phyloP scores from a whole-genome alignment of 1,284 basidiomycete species.

The Chalciporus sp. region DNA sequence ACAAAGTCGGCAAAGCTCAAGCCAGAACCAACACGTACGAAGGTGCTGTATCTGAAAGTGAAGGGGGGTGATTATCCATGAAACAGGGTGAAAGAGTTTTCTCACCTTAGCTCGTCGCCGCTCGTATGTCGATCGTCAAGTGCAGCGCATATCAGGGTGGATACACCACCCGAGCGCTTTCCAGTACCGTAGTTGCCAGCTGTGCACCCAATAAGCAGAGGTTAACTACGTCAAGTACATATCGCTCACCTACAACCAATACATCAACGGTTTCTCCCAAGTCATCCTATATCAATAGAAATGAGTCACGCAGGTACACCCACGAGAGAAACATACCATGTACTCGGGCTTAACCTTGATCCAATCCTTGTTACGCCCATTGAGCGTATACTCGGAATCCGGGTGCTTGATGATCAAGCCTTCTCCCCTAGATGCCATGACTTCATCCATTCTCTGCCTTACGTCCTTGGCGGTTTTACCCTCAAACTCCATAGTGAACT shows the following conservation, averaged over 20 bases:
- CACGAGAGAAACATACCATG: constrained; percentile 56
- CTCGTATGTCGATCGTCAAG: constrained; percentile 63
- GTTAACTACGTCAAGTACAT: not conserved
- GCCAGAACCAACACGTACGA: constrained; percentile 87
- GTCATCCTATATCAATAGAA: constrained; percentile 60
- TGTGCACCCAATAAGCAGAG: constrained; percentile 27
- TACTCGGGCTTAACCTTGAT: constrained; percentile 95
- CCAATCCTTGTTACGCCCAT: constrained; percentile 88
- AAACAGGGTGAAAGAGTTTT: not conserved
- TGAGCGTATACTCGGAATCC: constrained; percentile 76
- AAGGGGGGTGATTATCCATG: not conserved
- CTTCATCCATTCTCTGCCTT: constrained; percentile 72
- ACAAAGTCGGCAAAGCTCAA: constrained; percentile 83
- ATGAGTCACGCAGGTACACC: not conserved
- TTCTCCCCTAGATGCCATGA: constrained; percentile 85
- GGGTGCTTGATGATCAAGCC: constrained; percentile 91
- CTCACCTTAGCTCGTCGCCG: constrained; percentile 65
- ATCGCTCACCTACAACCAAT: constrained; percentile 75
- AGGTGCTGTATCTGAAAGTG: constrained; percentile 64
- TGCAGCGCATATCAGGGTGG: constrained; percentile 77
- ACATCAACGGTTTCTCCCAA: constrained; percentile 90
- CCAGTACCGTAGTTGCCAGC: constrained; percentile 77
- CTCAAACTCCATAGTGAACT: constrained; percentile 71
- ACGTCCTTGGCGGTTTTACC: constrained; percentile 84
- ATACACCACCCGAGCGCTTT: constrained; percentile 77